Evolutionary conservation across 225 moss, liverwort and hornwort genomes (phyloP).

Genomic region (Marchantia polymorpha): DNA sequence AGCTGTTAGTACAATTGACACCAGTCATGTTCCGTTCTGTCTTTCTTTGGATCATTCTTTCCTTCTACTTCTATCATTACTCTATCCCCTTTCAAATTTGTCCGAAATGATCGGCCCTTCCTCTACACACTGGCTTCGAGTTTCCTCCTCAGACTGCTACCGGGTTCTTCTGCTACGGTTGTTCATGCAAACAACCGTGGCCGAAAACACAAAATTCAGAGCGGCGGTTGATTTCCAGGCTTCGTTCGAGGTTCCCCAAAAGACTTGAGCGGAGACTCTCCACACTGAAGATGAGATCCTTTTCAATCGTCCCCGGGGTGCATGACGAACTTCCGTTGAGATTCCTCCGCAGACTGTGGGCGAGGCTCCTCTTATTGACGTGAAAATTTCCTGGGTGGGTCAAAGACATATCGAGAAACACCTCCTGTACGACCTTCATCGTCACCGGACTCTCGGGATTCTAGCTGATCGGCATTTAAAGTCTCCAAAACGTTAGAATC

Average conservation of each 20-base stretch:
- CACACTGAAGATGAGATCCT: not conserved
- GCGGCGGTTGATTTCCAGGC: not conserved
- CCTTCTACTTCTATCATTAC: not conserved
- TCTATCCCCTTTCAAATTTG: not conserved
- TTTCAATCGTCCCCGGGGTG: not conserved
- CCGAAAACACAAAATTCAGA: too few relatives aligned
- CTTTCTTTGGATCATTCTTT: not conserved
- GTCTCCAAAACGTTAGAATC: not conserved
- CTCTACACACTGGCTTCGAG: not conserved
- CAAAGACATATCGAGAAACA: conserved; percentile 1
- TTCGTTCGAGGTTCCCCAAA: not conserved
- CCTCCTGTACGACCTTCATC: not conserved
- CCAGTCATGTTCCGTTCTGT: not conserved
- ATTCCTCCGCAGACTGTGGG: not conserved
- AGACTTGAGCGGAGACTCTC: not conserved
- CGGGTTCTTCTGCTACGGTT: not conserved
- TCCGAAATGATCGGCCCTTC: too few relatives aligned
- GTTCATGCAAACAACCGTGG: too few relatives aligned
- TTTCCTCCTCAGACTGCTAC: not conserved
- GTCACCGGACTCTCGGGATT: not conserved
- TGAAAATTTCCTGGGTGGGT: conserved; percentile 1
- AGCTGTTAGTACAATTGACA: not conserved
- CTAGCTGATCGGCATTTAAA: not conserved
- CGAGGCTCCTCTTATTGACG: not conserved
- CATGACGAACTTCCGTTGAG: not conserved